Base-by-base conservation (phyloP, 768 basidiomycete species). In the Suillus subaureus region DNA sequence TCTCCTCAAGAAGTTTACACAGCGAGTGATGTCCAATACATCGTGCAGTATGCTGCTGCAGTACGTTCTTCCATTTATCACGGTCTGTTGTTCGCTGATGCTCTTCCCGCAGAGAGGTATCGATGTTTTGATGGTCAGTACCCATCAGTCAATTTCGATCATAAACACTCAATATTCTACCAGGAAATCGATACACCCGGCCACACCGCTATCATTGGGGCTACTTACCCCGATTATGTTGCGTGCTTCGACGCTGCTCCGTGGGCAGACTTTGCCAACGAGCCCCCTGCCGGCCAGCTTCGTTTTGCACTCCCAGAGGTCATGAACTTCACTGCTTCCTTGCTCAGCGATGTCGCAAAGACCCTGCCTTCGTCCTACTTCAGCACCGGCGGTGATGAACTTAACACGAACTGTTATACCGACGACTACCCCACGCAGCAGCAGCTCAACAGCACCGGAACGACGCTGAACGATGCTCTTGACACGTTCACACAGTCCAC, bases 101-200 rank as follows among this genome's bases (percentile, higher is more conserved):
- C 16, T 58, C 18, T 70, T 58, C 23, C 15, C 33, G 0, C 43
- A 86, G 87, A 81, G 87, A 37, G 91, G 90, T 12, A 88, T 92
- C 43, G 89, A 91, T 64, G 84, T 91, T 6, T 68, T 91, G 13
- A 62, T 85, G 61, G 81, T 80, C 64, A 13, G 61, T 69, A 16
- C 33, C 31, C 39, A 21, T 43, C 15, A 31, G 3, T 31, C 8
- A 26, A 39, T n/a, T 58, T 33, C 52, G 23, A n/a, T n/a, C n/a
- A n/a, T 18, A 9, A 15, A 28, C 5, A 13, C 61, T 37, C 40
- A n/a, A 42, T 39, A 26, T 45, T 23, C 16, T 11, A 54, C 33
- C 63, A 86, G 84, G 92, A 93, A 77, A 84, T 93, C 61, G 92
- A 93, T 71, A 89, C 84, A 2, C 92, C 92, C 2, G 92, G 92